Evolutionary conservation across 1,284 basidiomycete species (phyloP).

Genomic region (Trametes versicolor): DNA sequence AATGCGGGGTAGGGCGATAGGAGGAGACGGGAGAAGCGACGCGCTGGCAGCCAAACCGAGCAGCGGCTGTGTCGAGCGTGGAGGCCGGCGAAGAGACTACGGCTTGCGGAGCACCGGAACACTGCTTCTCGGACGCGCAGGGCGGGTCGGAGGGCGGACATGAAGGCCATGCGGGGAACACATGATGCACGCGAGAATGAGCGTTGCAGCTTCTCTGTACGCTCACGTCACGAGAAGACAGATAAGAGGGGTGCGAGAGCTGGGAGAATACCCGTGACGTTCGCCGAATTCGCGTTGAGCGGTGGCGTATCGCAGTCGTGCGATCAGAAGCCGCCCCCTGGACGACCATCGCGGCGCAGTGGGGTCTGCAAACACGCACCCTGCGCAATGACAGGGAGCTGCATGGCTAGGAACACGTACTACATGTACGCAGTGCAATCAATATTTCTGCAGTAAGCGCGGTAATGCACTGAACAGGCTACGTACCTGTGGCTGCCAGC

Average conservation of each 20-base stretch:
- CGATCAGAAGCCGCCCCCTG: constrained; percentile 7
- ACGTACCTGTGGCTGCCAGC: not conserved
- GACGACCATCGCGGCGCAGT: constrained; percentile 4
- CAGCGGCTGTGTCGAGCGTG: constrained; percentile 13
- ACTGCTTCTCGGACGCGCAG: constrained; percentile 4
- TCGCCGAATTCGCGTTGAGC: not conserved
- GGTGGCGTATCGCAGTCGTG: constrained; percentile 3
- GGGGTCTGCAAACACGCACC: not conserved
- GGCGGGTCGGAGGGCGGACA: constrained; percentile 23
- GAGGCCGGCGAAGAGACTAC: constrained; percentile 2
- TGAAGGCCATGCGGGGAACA: constrained; percentile 24
- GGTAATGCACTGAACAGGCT: not conserved
- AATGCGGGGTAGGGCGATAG: not conserved
- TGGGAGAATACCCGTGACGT: constrained; percentile 5
- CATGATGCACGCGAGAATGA: constrained; percentile 22
- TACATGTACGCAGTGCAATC: not conserved
- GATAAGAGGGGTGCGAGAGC: constrained; percentile 1
- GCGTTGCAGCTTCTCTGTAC: constrained; percentile 8
- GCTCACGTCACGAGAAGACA: constrained; percentile 23
- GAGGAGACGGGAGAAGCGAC: not conserved
- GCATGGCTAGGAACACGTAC: not conserved
- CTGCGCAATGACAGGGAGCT: not conserved
- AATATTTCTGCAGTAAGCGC: not conserved
- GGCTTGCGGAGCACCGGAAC: constrained; percentile 10
- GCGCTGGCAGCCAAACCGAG: not conserved